Evolutionary conservation across 495 filamentous ascomycete genomes (phyloP).

Genomic region (Penicillium ochrochloron): DNA sequence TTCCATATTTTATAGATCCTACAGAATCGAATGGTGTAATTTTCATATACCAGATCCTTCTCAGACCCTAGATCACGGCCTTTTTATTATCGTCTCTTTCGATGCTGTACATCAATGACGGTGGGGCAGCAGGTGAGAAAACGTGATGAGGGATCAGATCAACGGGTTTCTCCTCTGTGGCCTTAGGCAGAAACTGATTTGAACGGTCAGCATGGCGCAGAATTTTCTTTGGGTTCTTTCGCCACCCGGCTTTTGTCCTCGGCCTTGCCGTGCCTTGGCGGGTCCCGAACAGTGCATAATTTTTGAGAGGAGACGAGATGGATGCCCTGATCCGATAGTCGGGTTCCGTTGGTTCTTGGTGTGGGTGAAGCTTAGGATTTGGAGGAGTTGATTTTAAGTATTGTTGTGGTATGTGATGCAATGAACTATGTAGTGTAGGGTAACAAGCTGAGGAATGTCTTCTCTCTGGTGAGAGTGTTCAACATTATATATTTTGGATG

Average conservation of each 20-base stretch:
- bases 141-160: no score
- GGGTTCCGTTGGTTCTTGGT: background rate
- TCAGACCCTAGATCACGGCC: background rate
- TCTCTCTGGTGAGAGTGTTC: no score
- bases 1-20: background rate
- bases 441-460: no score
- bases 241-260: background rate
- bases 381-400: background rate
- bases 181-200: background rate
- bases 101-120: background rate
- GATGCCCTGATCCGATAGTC: background rate
- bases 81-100: background rate
- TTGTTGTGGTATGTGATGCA: no score
- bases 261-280: background rate
- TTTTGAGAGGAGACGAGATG: no score
- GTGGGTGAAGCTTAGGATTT: background rate
- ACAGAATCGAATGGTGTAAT: background rate
- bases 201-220: background rate
- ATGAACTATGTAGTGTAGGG: no score
- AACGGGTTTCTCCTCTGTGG: background rate
- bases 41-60: background rate
- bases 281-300: background rate
- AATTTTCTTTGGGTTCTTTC: conserved; percentile 1
- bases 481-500: background rate
- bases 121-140: conserved; percentile 2